phyloP scores from a whole-genome alignment of 495 filamentous ascomycete genomes.

The Penicillium coffeae region DNA sequence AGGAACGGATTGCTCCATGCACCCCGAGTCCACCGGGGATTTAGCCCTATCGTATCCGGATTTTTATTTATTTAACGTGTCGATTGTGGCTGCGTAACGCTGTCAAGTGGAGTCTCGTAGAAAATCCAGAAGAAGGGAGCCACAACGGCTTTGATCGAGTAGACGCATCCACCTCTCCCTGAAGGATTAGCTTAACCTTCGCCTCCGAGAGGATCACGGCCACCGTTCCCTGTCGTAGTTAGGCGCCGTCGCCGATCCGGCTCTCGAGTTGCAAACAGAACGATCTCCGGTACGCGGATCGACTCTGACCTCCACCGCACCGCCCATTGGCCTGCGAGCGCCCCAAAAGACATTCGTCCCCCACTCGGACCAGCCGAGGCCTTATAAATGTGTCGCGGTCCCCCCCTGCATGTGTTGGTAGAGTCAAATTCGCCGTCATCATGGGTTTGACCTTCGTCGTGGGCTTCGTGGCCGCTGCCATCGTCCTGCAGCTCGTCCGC shows the following conservation, averaged over 20 bases:
- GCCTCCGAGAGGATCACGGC: background rate
- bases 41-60: too few relatives aligned
- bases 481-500: conserved; percentile 25
- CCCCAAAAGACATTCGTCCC: conserved; percentile 8
- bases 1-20: too few relatives aligned
- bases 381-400: background rate
- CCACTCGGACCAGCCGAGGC: conserved; percentile 8
- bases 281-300: conserved; percentile 15
- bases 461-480: conserved; percentile 23
- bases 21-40: too few relatives aligned
- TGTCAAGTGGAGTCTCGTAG: background rate
- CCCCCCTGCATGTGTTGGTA: background rate
- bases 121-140: background rate
- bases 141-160: too few relatives aligned
- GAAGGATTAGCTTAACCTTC: background rate
- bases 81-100: background rate
- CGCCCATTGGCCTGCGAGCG: conserved; percentile 11
- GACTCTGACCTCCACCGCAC: conserved; percentile 6
- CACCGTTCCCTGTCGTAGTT: background rate
- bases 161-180: too few relatives aligned
- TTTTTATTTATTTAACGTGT: background rate
- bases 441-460: conserved; percentile 21
- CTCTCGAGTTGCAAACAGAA: conserved; percentile 4
- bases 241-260: background rate
- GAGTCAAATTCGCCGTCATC: background rate